These are phyloP conservation scores for Saccharomyces kudriavzevii DNA, from an alignment of 805 yeast genomes.

Conservation along the genomic window DNA sequence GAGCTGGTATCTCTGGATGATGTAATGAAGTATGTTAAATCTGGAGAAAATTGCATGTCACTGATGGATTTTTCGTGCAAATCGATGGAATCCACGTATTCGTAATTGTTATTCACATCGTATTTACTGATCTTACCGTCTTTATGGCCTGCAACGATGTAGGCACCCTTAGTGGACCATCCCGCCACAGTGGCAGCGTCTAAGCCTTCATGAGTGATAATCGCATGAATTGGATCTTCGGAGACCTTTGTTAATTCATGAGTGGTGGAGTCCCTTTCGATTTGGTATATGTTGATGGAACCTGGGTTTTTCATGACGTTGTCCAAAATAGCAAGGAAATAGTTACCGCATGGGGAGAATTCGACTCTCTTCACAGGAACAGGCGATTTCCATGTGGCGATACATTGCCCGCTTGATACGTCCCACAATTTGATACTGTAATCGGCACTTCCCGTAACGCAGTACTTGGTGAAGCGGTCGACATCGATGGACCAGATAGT, in stretches of 20 bases:
- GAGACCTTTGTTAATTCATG: constrained; percentile 31
- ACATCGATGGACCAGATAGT: constrained; percentile 92
- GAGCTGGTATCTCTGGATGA: constrained; percentile 89
- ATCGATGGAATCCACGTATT: constrained; percentile 42
- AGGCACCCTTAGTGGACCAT: constrained; percentile 70
- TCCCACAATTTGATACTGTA: constrained; percentile 79
- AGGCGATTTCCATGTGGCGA: constrained; percentile 62
- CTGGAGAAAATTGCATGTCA: constrained; percentile 84
- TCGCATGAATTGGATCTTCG: constrained; percentile 49
- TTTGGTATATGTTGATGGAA: constrained; percentile 57
- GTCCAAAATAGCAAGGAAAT: constrained; percentile 72
- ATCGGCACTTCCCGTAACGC: constrained; percentile 89
- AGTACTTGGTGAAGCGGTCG: constrained; percentile 55
- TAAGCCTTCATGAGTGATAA: constrained; percentile 51
- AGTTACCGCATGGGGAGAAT: constrained; percentile 64
- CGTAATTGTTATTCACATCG: constrained; percentile 54
- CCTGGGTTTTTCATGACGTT: constrained; percentile 88
- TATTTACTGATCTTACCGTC: constrained; percentile 80
- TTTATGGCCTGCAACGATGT: constrained; percentile 78
- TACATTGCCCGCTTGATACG: constrained; percentile 66
- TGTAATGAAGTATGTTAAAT: constrained; percentile 82
- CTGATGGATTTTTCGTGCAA: constrained; percentile 75
- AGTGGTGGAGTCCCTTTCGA: constrained; percentile 39
- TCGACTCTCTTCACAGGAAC: constrained; percentile 91
- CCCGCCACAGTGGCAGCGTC: constrained; percentile 73